These are phyloP conservation scores for Raffaelea arxii DNA, from an alignment of 2,329 filamentous ascomycete genomes.

Conservation along the genomic window DNA sequence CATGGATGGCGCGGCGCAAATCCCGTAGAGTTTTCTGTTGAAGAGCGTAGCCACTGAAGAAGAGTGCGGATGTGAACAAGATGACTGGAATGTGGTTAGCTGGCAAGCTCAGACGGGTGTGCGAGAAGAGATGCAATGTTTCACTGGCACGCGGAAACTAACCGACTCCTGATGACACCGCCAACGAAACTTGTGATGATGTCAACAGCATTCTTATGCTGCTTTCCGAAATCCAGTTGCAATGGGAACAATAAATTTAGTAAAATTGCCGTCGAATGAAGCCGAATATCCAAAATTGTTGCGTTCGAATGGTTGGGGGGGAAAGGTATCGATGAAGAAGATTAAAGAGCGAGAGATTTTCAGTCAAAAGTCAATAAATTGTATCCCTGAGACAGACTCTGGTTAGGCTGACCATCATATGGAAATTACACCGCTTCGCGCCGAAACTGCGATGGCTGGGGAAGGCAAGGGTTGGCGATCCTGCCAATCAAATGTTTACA, in stretches of 20 bases:
- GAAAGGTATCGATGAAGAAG: too few relatives aligned
- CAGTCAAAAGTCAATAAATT: too few relatives aligned
- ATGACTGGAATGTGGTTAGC: conserved; percentile 40
- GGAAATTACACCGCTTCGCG: too few relatives aligned
- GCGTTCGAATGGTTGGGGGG: too few relatives aligned
- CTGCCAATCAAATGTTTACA: conserved; percentile 9
- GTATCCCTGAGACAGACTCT: too few relatives aligned
- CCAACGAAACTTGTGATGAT: conserved; percentile 59
- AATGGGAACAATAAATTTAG: too few relatives aligned
- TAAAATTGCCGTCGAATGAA: too few relatives aligned
- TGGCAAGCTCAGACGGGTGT: conserved; percentile 2
- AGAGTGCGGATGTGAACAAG: conserved; percentile 71
- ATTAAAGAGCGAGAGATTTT: too few relatives aligned
- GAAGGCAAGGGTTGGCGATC: background rate
- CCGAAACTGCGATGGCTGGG: background rate
- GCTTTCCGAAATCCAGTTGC: background rate
- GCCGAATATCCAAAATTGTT: too few relatives aligned
- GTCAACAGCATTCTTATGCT: conserved; percentile 46
- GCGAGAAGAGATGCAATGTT: background rate
- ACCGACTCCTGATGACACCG: conserved; percentile 56
- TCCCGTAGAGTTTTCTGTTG: conserved; percentile 78
- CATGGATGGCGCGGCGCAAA: conserved; percentile 60
- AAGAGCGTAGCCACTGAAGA: conserved; percentile 77
- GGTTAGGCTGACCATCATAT: too few relatives aligned
- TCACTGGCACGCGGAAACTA: conserved; percentile 17